Evolutionary conservation across 306 rosid genomes (phyloP), one percentile per base, ranked within the genome.

Genomic region (Cajanus cajan): DNA sequence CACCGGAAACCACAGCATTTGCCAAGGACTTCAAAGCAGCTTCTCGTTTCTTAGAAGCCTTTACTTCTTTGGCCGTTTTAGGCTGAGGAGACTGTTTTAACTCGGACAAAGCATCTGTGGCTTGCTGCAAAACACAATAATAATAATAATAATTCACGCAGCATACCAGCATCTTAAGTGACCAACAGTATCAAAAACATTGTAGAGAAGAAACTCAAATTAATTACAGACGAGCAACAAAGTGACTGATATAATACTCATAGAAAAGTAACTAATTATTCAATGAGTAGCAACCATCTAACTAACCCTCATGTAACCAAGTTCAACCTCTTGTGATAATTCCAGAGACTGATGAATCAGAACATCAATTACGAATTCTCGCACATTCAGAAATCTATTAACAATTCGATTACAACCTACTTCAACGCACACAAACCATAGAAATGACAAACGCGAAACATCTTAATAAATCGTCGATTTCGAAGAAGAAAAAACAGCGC

Each of bases 1-100:
- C 86, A 59, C 89, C 79, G 18, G 65, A 71, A 77, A 72, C 50
- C 68, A 96, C 81, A 45, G 80, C 83, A 68, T 74, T 70, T 68
- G 68, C 83, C 80, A 96, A 69, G 47, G 96, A 89, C 78, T 91
- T 72, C 47, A 86, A 76, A 28, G 88, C 81, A 39, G 79, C 81
- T 25, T 89, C 86, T 65, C 79, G 76, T 70, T 78, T 88, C 69
- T 82, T 71, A 9, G 72, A 67, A 73, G 80, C 86, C 52, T 70
- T 87, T 45, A 70, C 73, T 78, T 86, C 88, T 33, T 81, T 21
- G 4, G 70, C 34, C 4, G 41, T 80, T 71, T 65, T 76, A 0
- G 74, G 66, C 4, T 73, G 50, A 74, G 88, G 74, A 28, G 89
- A 91, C 86, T 89, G 99, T 57, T 91, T 91, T 63, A 96, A 72